A percentile compares a stretch with the other conserved stretches of the same genome.
Conservation (phyloP, 306 rosid genomes). For the Datisca glomerata region DNA sequence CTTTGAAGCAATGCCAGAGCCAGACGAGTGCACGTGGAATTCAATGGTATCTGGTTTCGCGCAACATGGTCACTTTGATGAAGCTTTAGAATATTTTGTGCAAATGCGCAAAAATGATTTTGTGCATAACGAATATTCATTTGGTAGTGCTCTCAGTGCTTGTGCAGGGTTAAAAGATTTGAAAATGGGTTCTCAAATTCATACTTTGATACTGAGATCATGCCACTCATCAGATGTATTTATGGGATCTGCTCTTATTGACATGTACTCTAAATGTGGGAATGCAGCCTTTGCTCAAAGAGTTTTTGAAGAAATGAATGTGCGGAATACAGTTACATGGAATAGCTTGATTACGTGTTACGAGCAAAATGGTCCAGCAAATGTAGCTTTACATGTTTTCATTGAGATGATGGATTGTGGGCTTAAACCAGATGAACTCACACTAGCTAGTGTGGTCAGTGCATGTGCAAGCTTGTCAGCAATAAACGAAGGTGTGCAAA, state of each 20-base stretch:
- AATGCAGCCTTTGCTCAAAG: slow-evolving; percentile 8
- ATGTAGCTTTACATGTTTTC: slow-evolving; percentile 8
- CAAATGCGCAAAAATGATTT: slow-evolving; percentile 3
- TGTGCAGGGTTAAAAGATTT: slow-evolving; percentile 12
- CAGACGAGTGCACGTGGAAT: slow-evolving; percentile 13
- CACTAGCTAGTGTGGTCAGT: slow-evolving; percentile 11
- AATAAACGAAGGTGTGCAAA: slow-evolving; percentile 9
- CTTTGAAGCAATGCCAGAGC: slow-evolving; percentile 8
- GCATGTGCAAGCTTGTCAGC: slow-evolving; percentile 9
- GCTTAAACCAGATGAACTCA: slow-evolving; percentile 9
- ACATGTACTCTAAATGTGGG: slow-evolving; percentile 14
- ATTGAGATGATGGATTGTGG: slow-evolving; percentile 8
- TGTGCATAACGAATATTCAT: slow-evolving; percentile 8
- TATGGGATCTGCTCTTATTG: slow-evolving; percentile 12
- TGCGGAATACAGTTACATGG: slow-evolving; percentile 7
- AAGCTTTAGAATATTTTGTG: slow-evolving; percentile 10
- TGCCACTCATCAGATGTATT: slow-evolving; percentile 7
- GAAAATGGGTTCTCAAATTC: slow-evolving; percentile 13
- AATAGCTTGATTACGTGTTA: slow-evolving; percentile 14
- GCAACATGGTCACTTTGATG: slow-evolving; percentile 4
- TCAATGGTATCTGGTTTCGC: slow-evolving; percentile 11
- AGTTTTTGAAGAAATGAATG: slow-evolving; percentile 11
- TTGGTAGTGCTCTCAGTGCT: slow-evolving; percentile 15
- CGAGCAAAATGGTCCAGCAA: slow-evolving; percentile 11
- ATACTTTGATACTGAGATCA: slow-evolving; percentile 1